These are phyloP conservation scores for Podospora comata DNA, from an alignment of 495 filamentous ascomycete species.

Conservation along the genomic window DNA sequence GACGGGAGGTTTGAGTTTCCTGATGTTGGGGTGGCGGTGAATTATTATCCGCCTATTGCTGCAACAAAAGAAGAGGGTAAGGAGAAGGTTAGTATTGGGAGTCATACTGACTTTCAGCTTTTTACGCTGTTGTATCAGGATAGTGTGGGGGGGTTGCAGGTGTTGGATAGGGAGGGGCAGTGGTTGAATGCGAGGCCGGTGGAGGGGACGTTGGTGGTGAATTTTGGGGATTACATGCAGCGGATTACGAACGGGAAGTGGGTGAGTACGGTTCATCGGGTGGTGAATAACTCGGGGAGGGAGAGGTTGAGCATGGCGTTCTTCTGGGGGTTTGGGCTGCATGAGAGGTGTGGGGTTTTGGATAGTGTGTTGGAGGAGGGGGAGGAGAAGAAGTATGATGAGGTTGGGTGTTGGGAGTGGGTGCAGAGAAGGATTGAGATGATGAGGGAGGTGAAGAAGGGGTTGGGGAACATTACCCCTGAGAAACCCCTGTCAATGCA, in stretches of 20 bases:
- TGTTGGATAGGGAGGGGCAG: slow-evolving; percentile 48
- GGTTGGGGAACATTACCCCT: background rate
- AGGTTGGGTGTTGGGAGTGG: slow-evolving; percentile 54
- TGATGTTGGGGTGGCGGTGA: slow-evolving; percentile 33
- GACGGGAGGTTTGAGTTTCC: slow-evolving; percentile 49
- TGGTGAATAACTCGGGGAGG: slow-evolving; percentile 45
- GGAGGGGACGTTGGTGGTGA: slow-evolving; percentile 61
- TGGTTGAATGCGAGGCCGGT: slow-evolving; percentile 57
- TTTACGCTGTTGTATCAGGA: slow-evolving; percentile 60
- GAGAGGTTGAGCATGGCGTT: slow-evolving; percentile 59
- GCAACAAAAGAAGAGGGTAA: background rate
- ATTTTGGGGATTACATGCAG: slow-evolving; percentile 65
- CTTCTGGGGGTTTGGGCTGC: slow-evolving; percentile 52
- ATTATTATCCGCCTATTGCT: slow-evolving; percentile 31
- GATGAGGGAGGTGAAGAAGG: slow-evolving; percentile 23
- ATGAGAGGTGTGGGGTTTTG: slow-evolving; percentile 49
- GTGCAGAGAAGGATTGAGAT: slow-evolving; percentile 27
- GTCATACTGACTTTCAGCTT: slow-evolving; percentile 61
- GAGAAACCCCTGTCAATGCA: background rate
- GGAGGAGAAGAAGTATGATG: slow-evolving; percentile 53
- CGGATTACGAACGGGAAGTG: slow-evolving; percentile 61
- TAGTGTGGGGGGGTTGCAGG: slow-evolving; percentile 52
- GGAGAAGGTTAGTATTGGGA: slow-evolving; percentile 44
- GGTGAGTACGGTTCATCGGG: slow-evolving; percentile 60
- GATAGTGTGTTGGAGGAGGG: slow-evolving; percentile 50